Base-by-base conservation (phyloP, 2,329 filamentous ascomycete genomes). In the Aspergillus puulaauensis region DNA sequence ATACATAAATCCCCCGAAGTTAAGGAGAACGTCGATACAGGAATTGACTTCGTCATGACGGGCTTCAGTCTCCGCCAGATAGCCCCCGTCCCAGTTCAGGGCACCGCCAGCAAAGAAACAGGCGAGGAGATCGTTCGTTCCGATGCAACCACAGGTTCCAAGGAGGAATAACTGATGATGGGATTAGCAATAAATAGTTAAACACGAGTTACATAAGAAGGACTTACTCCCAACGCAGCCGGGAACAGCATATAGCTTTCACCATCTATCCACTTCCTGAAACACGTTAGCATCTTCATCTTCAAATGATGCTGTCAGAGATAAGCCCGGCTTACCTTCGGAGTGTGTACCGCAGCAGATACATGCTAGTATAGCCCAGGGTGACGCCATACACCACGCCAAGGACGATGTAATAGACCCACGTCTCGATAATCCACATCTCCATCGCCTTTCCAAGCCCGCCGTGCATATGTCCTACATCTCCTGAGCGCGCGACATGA, bases 11-110 rank as follows among this genome's bases (percentile, higher is more conserved):
- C 82, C 82, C 7, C 80, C 83, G 61, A 85, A 84, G 66, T 86
- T 86, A 47, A 86, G 75, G 0, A 86, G 68, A 0, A 83, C 79
- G 50, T 86, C 83, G 15, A 87, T 76, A 43, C 78, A 80, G 1
- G 79, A 77, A 66, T 86, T 87, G 63, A 86, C 83, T 49, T 86
- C 82, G 59, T 87, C 85, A 63, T 86, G 83, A 6, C 83, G 79
- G 9, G 77, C 73, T 57, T 84, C 76, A 0, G 81, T 77, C 67
- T 86, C 84, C 6, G 75, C 74, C 2, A 85, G 80, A 63, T 82
- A 87, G 17, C 78, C 67, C 3, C 84, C 84, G 55, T 86, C 82
- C 85, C 85, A 87, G 69, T 86, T 87, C 43, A 87, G 71, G 8
- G 79, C 78, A 63, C 79, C 82, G 8, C 85, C 85, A 0, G 85